Conservation (phyloP, 1,284 basidiomycete genomes). For the Malassezia equina region DNA sequence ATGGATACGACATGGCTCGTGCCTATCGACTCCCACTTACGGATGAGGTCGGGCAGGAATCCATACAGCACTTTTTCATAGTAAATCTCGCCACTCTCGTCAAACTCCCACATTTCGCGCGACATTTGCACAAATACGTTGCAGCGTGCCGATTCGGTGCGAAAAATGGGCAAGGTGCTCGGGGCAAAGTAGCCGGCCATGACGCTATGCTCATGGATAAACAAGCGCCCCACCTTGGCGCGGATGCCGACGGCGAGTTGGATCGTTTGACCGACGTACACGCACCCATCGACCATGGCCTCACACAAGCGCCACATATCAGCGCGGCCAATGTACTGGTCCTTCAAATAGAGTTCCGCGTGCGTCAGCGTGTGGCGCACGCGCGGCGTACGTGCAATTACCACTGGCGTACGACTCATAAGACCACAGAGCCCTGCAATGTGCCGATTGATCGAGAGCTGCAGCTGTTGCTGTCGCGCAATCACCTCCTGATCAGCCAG, state of each 20-base stretch:
- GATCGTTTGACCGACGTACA: constrained; percentile 45
- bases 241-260: constrained; percentile 38
- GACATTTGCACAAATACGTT: constrained; percentile 84
- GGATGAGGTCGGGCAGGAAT: constrained; percentile 45
- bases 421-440: constrained; percentile 34
- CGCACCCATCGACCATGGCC: constrained; percentile 40
- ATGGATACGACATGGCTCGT: constrained; percentile 91
- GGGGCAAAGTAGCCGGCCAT: constrained; percentile 71
- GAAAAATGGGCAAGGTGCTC: constrained; percentile 75
- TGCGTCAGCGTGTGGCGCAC: constrained; percentile 35
- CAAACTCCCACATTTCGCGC: constrained; percentile 91
- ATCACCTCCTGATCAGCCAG: constrained; percentile 30
- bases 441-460: constrained; percentile 33
- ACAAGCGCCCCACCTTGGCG: constrained; percentile 43
- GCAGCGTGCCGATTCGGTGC: constrained; percentile 71
- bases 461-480: constrained; percentile 28
- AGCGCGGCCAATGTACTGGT: constrained; percentile 45
- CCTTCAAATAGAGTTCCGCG: constrained; percentile 46
- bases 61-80: constrained; percentile 87
- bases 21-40: constrained; percentile 55
- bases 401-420: constrained; percentile 35
- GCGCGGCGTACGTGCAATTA: constrained; percentile 29
- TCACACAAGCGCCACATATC: constrained; percentile 47
- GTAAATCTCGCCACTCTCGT: constrained; percentile 73
- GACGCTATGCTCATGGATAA: constrained; percentile 32